Evolutionary conservation across 2,329 filamentous ascomycete species (phyloP), one percentile per base, ranked within the genome.

Genomic region (Diaporthe nobilis): DNA sequence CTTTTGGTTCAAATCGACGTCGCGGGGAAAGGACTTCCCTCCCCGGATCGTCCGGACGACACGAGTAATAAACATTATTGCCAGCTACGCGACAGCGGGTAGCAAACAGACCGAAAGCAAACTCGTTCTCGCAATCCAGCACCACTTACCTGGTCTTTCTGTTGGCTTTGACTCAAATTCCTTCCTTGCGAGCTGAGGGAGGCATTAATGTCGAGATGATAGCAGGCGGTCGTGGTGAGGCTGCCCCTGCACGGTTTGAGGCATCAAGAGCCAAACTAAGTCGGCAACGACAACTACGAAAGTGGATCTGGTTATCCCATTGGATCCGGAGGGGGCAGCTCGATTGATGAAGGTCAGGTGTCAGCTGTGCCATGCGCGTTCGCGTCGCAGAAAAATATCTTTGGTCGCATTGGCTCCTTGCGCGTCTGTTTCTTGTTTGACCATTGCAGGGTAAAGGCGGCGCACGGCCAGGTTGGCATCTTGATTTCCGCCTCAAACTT

Each of bases 391-490:
- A 53, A 28, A 53, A 68, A 53, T 68, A 53, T 53, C 31, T 42
- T 68, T 6, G 47, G 65, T 55, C 53, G 49, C 47, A 68, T 42
- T 68, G 65, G 47, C 53, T 53, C 47, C 65, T 42, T 53, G 31
- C 65, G 65, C 65, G 65, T 68, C 49, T 68, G 65, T 68, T 68
- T 68, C 63, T 53, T 51, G 63, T 68, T 51, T 67, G 63, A 67
- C 44, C 31, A 68, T 68, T 68, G 65, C 65, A 68, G 22, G 65
- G 47, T 39, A 39, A 17, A 28, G 31, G 34, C 31, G 20, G 65
- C 65, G 65, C 65, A 68, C 65, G 65, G 65, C 39, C 47, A 55
- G 31, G 47, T 53, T 68, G 47, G 65, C 65, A 39, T 68, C 47
- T 68, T 53, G 47, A 39, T 53, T 49, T 68, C 22, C 22, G 47